Evolutionary conservation across 306 rosid species (phyloP), one percentile per base, ranked within the genome.

Genomic region (Quercus agrifolia): DNA sequence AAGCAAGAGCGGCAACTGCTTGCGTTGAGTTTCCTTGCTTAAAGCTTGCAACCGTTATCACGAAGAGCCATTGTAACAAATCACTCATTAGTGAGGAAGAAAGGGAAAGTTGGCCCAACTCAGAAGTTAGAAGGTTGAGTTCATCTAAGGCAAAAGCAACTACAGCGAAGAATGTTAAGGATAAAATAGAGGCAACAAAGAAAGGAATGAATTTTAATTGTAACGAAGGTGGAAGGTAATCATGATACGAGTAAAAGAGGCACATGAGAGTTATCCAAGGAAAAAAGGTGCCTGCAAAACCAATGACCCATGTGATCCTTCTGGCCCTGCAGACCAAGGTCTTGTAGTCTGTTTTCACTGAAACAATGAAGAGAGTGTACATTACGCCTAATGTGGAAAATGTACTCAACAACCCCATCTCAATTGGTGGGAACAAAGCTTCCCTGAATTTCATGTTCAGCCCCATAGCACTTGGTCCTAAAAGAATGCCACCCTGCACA

Each of bases 381-480:
- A 82, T 5, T 10, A 23, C 17, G 12, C 86, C 84, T 13, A 79
- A 0, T 0, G 31, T 1, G 25, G 84, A 63, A 33, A 74, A 0
- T 17, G 77, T 73, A 33, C 15, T 74, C 19, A 79, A 33, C n/a
- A 82, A 5, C 3, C 21, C 1, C 44, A 2, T 64, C 44, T 64
- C 21, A 5, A 19, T 82, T 17, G 80, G 4, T 2, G 77, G 85
- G 71, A 80, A 80, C 8, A 80, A 0, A 0, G 9, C 5, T 0
- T 75, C 2, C 83, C 56, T 33, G 28, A 74, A 70, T 1, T 2
- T 2, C 31, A 10, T 5, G 46, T 5, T 23, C 1, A 18, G 57
- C 70, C 87, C 88, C 21, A 85, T n/a, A 68, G 62, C 4, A n/a
- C 88, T 57, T 0, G 91, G 91, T 4, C 91, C 91, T 58, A 85